Evolutionary conservation across 225 moss, liverwort and hornwort genomes (phyloP), one percentile per base, ranked within the genome.

Genomic region (Lunularia cruciata): DNA sequence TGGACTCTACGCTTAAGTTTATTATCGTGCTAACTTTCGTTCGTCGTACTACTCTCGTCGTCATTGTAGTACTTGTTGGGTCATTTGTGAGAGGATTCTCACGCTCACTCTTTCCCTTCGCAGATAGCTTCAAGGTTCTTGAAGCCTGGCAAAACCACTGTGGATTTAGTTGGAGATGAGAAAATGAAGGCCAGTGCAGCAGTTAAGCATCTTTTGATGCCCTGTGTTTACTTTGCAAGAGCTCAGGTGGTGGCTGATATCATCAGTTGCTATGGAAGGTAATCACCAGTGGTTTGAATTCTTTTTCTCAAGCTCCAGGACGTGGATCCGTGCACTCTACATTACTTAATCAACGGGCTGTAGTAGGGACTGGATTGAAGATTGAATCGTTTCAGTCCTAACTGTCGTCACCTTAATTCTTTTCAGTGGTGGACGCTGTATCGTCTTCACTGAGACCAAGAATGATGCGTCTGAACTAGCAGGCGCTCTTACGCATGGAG

Each of bases 101-200:
- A 2, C 47, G 5, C 2, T 47, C 12, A 3, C 46, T 47, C 19
- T 37, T 35, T 22, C 35, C 19, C 7, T 38, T 1, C 34, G 7
- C 77, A 86, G 89, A 91, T 98, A 42, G 90, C 98, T 2, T 78
- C 81, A 12, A 86, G 40, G 83, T 98, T 98, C 39, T 60, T 93
- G 77, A 98, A 93, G 75, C 52, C 86, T 4, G 78, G 72, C 40
- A 85, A 86, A 72, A 76, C 81, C 69, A 87, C 91, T 5, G 98
- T 98, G 4, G 98, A 98, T 55, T 70, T 98, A 52, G 93, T 98
- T 27, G 98, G 93, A 58, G 86, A 91, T 33, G 90, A 98, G 47
- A 91, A 98, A 39, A 98, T 98, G 93, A 98, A 98, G 73, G 98
- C 93, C 31, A 90, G 90, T 74, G 80, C 91, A 59, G 86, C 87